Percentiles rank a stretch among this genome's conserved stretches.
Conservation (phyloP, 2,329 filamentous ascomycete genomes). For the Aspergillus versicolor region DNA sequence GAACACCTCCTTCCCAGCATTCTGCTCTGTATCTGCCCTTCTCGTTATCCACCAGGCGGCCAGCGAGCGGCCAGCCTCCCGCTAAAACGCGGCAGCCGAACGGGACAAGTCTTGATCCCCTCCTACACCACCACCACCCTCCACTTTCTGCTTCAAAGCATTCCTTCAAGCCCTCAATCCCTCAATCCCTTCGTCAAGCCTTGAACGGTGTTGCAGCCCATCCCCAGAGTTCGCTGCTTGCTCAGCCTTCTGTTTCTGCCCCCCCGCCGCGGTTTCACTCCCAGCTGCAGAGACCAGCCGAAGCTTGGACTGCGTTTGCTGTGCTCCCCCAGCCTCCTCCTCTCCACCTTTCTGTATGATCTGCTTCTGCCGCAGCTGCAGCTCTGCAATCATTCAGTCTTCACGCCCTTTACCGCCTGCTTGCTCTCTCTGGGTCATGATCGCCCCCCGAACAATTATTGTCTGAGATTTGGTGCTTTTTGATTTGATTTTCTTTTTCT, state of each 20-base stretch:
- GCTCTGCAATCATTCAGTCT: conserved; percentile 18
- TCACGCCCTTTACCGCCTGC: conserved; percentile 13
- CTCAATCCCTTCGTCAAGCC: too few relatives aligned
- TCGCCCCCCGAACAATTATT: conserved; percentile 18
- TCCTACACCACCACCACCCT: background rate
- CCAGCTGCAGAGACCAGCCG: conserved; percentile 12
- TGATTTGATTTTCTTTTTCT: conserved; percentile 12
- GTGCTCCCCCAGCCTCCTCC: conserved; percentile 20
- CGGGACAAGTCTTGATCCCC: background rate
- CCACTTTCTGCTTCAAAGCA: too few relatives aligned
- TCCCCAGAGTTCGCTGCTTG: too few relatives aligned
- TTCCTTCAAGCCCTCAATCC: too few relatives aligned
- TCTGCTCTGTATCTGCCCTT: background rate
- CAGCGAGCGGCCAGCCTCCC: conserved; percentile 9
- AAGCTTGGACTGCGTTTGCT: conserved; percentile 22
- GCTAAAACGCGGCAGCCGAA: background rate
- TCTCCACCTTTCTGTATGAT: conserved; percentile 30
- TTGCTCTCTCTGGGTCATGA: conserved; percentile 15
- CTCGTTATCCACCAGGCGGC: too few relatives aligned
- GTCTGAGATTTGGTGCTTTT: conserved; percentile 28
- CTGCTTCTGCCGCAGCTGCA: conserved; percentile 20
- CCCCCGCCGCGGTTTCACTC: background rate
- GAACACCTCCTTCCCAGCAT: background rate
- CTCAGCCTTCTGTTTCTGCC: background rate
- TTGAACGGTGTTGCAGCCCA: too few relatives aligned